Base-by-base conservation (phyloP, 2,329 filamentous ascomycete species). In the Ascocoryne sarcoides region DNA sequence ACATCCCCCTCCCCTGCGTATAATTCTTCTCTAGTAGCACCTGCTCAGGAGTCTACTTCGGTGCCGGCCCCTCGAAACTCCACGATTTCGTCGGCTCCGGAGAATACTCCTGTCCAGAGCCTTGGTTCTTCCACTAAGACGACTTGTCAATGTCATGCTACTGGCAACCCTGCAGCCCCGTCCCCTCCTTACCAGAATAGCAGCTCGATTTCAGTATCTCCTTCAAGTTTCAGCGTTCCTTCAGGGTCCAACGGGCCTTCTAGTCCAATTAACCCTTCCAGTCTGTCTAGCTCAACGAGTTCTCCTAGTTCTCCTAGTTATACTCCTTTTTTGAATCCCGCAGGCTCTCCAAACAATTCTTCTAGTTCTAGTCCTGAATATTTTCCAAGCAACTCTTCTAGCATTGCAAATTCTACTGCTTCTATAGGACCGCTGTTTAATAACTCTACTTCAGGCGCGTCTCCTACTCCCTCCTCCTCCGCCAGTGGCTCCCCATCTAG, bases 401-500 rank as follows among this genome's bases (percentile, higher is more conserved):
- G 28, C 39, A 36, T 41, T 32, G 28, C 32, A 18, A 29, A 35
- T 36, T 35, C 33, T 31, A 39, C 39, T 28, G 43, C 37, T 21
- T 28, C 40, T 44, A 49, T 44, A 40, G 42, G 36, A 41, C 37
- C 26, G 35, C 23, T 42, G 36, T 44, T 44, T 44, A 48, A 48
- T 42, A 47, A 40, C 39, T 51, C 37, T 42, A 39, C 34, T 40
- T 43, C 48, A 43, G 37, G 32, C 34, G 37, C 31, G 17, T 40
- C 42, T 32, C 16, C 44, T 43, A 36, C 45, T 41, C 31, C 46
- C 42, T 44, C 46, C 31, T 40, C 43, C 41, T 41, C 41, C 32
- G 16, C 40, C 23, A 26, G 23, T 7, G 23, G 7, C 12, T 26
- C 23, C 23, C 23, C 23, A n/a, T n/a, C n/a, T n/a, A n/a, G n/a